These are phyloP conservation scores for Chaetomiaceae sp. DNA, from an alignment of 2,329 filamentous ascomycete species.

Conservation along the genomic window DNA sequence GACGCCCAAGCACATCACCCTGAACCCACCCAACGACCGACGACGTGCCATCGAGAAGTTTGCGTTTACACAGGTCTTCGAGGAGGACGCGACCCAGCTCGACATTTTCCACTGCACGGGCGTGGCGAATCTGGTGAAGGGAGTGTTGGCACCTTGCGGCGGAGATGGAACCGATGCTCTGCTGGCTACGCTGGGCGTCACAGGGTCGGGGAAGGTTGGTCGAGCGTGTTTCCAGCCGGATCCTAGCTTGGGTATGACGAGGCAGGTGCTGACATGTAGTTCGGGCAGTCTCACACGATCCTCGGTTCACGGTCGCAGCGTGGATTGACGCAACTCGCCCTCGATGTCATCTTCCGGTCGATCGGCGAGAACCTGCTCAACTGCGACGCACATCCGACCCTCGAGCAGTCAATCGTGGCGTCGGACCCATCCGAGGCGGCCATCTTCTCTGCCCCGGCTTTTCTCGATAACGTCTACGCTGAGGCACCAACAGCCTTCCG, in stretches of 20 bases:
- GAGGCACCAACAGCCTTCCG: constrained; percentile 56
- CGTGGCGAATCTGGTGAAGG: constrained; percentile 70
- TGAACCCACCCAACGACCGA: constrained; percentile 78
- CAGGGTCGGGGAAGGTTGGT: constrained; percentile 87
- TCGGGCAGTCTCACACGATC: constrained; percentile 80
- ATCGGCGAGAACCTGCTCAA: constrained; percentile 69
- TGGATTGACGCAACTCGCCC: constrained; percentile 83
- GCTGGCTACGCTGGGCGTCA: constrained; percentile 87
- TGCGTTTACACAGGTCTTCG: constrained; percentile 88
- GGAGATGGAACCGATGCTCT: constrained; percentile 82
- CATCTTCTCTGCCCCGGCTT: constrained; percentile 67
- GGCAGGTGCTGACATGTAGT: constrained; percentile 6
- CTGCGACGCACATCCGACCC: constrained; percentile 49
- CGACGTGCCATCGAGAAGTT: constrained; percentile 90
- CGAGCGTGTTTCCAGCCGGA: too few relatives aligned
- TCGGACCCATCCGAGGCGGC: constrained; percentile 79
- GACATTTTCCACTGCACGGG: constrained; percentile 81
- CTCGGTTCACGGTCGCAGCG: constrained; percentile 81
- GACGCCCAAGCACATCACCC: constrained; percentile 64
- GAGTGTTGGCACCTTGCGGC: constrained; percentile 67
- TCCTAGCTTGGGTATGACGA: not conserved
- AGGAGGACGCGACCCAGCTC: constrained; percentile 77
- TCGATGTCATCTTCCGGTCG: constrained; percentile 84
- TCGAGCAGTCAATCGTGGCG: constrained; percentile 68
- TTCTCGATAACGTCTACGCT: constrained; percentile 72